phyloP scores from a whole-genome alignment of 2,329 filamentous ascomycete species.

The Seiridium unicorne region DNA sequence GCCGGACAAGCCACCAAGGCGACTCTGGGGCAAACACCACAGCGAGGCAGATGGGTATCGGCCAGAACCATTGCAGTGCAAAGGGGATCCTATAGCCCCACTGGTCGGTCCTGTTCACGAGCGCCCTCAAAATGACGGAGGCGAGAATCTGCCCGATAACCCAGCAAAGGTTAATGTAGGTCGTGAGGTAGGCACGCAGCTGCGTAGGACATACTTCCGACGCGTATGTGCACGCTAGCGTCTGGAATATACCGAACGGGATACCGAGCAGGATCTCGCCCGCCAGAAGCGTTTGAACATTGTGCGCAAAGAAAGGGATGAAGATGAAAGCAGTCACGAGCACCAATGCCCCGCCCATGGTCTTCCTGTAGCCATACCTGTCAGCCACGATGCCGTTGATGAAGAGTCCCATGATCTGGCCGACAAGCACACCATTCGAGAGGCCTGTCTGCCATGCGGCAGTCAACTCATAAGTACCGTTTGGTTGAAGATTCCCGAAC shows the following conservation, averaged over 20 bases:
- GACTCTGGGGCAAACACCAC: slow-evolving; percentile 3
- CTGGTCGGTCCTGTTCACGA: slow-evolving; percentile 3
- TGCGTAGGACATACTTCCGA: neutral
- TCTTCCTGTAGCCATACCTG: slow-evolving; percentile 26
- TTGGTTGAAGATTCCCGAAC: slow-evolving; percentile 20
- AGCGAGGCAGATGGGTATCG: neutral
- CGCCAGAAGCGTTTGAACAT: slow-evolving; percentile 19
- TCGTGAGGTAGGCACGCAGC: slow-evolving; percentile 3
- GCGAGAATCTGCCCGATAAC: slow-evolving; percentile 9
- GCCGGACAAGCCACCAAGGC: slow-evolving; percentile 10
- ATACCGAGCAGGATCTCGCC: slow-evolving; percentile 28
- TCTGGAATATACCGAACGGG: slow-evolving; percentile 29
- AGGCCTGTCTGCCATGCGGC: slow-evolving; percentile 28
- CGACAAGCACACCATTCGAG: slow-evolving; percentile 14
- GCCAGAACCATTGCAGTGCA: slow-evolving; percentile 10
- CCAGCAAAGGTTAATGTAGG: slow-evolving; percentile 10
- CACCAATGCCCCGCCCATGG: slow-evolving; percentile 24
- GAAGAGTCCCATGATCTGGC: slow-evolving; percentile 1
- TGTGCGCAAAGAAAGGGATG: slow-evolving; percentile 24
- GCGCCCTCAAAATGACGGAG: slow-evolving; percentile 2
- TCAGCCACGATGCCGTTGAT: slow-evolving; percentile 18
- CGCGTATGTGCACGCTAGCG: slow-evolving; percentile 27
- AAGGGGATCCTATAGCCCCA: slow-evolving; percentile 10
- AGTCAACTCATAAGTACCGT: slow-evolving; percentile 22
- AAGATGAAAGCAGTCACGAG: slow-evolving; percentile 28